Evolutionary conservation across 2,329 filamentous ascomycete species (phyloP).

Genomic region (Aureobasidium pullulans): DNA sequence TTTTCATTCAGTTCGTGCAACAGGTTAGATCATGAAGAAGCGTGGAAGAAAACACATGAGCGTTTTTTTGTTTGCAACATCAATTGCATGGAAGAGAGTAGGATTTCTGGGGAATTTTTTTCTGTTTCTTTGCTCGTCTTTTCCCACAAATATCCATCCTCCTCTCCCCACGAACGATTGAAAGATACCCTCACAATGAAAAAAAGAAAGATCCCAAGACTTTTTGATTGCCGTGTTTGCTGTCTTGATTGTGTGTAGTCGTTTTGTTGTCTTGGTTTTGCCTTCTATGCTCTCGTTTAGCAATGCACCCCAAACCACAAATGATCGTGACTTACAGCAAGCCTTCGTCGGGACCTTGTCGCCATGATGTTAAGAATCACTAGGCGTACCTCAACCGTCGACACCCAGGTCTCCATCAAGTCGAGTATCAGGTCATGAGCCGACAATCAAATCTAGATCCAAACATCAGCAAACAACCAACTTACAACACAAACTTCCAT

Average conservation of each 20-base stretch:
- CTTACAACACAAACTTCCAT: no score
- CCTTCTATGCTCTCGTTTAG: no score
- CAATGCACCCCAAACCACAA: no score
- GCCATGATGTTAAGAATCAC: no score
- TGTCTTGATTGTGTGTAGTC: neutral
- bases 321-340: no score
- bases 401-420: no score
- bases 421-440: no score
- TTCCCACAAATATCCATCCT: neutral
- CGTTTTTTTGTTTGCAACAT: neutral
- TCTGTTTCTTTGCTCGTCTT: neutral
- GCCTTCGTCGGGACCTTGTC: no score
- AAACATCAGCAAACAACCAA: no score
- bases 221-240: neutral
- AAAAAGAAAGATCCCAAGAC: neutral
- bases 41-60: neutral
- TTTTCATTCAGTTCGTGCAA: constrained; percentile 38
- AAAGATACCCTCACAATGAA: neutral
- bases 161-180: neutral
- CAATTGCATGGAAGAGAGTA: neutral
- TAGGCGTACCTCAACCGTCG: no score
- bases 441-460: no score
- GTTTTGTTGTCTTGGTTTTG: neutral
- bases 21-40: constrained; percentile 20
- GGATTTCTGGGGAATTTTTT: neutral